phyloP scores from a whole-genome alignment of 192 early-diverging fungal genomes.

The Podila epicladia region DNA sequence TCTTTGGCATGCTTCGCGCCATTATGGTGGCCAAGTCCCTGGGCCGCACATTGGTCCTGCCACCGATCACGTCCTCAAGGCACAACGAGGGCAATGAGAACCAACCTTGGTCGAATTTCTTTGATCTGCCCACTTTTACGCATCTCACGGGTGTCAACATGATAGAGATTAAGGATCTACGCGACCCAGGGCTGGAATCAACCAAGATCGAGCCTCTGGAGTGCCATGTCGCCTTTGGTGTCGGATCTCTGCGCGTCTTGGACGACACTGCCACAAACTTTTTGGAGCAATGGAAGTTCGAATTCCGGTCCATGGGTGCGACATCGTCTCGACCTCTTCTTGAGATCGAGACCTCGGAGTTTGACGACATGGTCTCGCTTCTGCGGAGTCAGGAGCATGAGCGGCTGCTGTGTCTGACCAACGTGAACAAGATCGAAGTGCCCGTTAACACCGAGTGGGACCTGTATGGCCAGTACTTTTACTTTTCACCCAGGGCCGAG shows the following conservation, averaged over 20 bases:
- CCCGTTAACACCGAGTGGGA: slow-evolving; percentile 22
- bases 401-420: slow-evolving; percentile 27
- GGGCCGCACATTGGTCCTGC: slow-evolving; percentile 33
- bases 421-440: slow-evolving; percentile 21
- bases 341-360: slow-evolving; percentile 15
- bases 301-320: not conserved
- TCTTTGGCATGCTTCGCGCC: slow-evolving; percentile 38
- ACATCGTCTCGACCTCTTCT: not conserved
- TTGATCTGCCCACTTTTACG: slow-evolving; percentile 36
- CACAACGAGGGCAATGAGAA: slow-evolving; percentile 5
- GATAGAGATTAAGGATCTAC: slow-evolving; percentile 19
- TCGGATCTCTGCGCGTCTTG: slow-evolving; percentile 27
- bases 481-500: slow-evolving; percentile 15
- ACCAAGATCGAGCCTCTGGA: slow-evolving; percentile 5
- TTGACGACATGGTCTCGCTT: slow-evolving; percentile 8
- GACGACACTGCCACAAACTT: slow-evolving; percentile 34
- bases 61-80: slow-evolving; percentile 15
- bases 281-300: slow-evolving; percentile 39
- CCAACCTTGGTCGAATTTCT: slow-evolving; percentile 40
- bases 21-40: slow-evolving; percentile 32
- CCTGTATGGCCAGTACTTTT: slow-evolving; percentile 29
- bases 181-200: not conserved
- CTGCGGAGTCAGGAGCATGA: slow-evolving; percentile 6
- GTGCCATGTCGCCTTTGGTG: slow-evolving; percentile 37
- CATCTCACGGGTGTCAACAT: slow-evolving; percentile 39